Base-by-base conservation (phyloP, 2,329 filamentous ascomycete genomes). In the Arthrobotrys sinensis region DNA sequence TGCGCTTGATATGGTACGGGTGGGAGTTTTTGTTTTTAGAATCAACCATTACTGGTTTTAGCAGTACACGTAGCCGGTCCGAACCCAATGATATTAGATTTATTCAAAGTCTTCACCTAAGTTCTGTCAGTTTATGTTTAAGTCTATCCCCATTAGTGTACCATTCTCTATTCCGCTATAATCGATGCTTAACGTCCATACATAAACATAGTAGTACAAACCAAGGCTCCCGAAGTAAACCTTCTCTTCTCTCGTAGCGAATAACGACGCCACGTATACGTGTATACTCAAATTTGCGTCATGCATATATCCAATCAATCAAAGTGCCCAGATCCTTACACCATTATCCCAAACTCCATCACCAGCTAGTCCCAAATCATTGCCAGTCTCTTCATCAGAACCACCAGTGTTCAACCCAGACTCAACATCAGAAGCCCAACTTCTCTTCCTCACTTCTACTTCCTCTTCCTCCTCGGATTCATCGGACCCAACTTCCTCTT, bases 311-410 rank as follows among this genome's bases (percentile, higher is more conserved):
- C n/a, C n/a, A 11, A 34, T 40, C 21, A 16, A 28, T 48, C 40
- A 72, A n/a, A 72, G n/a, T 10, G 57, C 57, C 68, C 68, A 72
- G 28, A 64, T n/a, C 7, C 43, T 45, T 11, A 72, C 48, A 16
- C 68, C 68, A 32, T 72, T 72, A 72, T 72, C 68, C 68, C 68
- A 72, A 21, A 72, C 28, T 6, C 14, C 45, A 28, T 65, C 57
- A 7, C 34, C 45, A 5, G 14, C 32, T 19, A 21, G 14, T 12
- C 21, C 14, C 3, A 24, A 36, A 55, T 1, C 40, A 80, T 32
- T 19, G 65, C 21, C 6, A n/a, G 4, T 4, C 24, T 28, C 24
- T 28, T 28, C 24, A 28, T 24, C 50, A 14, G 52, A 14, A 66
- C 32, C n/a, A 14, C 7, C 43, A 6, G 52, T 16, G 12, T 32